phyloP scores from a whole-genome alignment of 805 yeast genomes.

The Saccharomycopsis babjevae region DNA sequence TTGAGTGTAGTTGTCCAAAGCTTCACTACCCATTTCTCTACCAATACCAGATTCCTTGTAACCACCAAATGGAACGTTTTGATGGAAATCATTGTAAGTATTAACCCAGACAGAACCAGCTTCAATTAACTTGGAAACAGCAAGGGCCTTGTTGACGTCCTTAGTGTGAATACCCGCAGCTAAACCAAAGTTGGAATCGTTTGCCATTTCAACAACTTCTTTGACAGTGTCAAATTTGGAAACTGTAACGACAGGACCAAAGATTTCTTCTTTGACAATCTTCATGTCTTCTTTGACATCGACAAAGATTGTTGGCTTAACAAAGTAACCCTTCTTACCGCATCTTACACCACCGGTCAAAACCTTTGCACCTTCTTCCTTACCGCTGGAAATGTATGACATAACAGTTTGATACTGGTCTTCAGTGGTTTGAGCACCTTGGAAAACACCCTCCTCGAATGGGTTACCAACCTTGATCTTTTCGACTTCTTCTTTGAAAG shows the following conservation, averaged over 20 bases:
- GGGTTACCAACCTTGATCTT: constrained; percentile 70
- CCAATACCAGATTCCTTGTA: constrained; percentile 87
- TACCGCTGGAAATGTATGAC: constrained; percentile 66
- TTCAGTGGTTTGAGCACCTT: constrained; percentile 88
- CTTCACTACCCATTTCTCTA: constrained; percentile 86
- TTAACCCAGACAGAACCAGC: constrained; percentile 93
- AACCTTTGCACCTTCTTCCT: constrained; percentile 72
- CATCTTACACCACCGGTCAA: constrained; percentile 61
- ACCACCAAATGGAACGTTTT: constrained; percentile 87
- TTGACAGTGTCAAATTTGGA: constrained; percentile 75
- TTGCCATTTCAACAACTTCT: constrained; percentile 70
- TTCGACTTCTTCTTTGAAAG: constrained; percentile 44
- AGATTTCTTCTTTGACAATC: constrained; percentile 69
- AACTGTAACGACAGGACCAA: constrained; percentile 87
- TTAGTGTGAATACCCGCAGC: constrained; percentile 87
- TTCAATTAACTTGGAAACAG: constrained; percentile 61
- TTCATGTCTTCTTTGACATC: constrained; percentile 58
- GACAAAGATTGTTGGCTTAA: constrained; percentile 67
- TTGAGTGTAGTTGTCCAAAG: constrained; percentile 77
- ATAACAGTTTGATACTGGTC: constrained; percentile 71
- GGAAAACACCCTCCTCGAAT: constrained; percentile 64
- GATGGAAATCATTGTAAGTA: constrained; percentile 83
- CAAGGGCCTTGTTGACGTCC: constrained; percentile 64
- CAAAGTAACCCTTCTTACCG: constrained; percentile 53
- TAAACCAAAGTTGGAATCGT: constrained; percentile 74